Evolutionary conservation across 2,329 filamentous ascomycete species (phyloP).

Genomic region (Clonostachys rhizophaga): DNA sequence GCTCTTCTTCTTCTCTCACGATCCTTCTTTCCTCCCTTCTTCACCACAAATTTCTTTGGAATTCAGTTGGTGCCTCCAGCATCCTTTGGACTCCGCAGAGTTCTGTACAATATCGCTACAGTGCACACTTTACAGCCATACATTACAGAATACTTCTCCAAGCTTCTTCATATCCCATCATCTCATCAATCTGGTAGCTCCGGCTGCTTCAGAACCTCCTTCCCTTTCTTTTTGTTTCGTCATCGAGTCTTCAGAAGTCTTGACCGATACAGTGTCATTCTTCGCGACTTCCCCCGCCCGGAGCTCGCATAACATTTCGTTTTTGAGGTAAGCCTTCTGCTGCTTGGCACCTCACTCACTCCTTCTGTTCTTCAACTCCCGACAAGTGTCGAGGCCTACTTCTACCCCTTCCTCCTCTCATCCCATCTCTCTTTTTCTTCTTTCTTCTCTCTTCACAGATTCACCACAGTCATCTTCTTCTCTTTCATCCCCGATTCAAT

Average conservation of each 20-base stretch:
- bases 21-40: not conserved
- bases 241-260: no score
- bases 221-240: no score
- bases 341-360: no score
- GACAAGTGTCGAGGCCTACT: not conserved
- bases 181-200: no score
- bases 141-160: not conserved
- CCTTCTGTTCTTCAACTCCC: no score
- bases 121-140: no score
- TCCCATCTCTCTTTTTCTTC: slow-evolving; percentile 8
- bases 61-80: not conserved
- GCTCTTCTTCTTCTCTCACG: slow-evolving; percentile 1
- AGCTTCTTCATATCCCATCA: slow-evolving; percentile 1
- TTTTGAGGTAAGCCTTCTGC: no score
- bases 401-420: slow-evolving; percentile 3
- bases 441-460: slow-evolving; percentile 33
- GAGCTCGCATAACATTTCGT: no score
- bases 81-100: not conserved
- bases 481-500: slow-evolving; percentile 20
- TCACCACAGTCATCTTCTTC: slow-evolving; percentile 28
- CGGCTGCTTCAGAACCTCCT: no score
- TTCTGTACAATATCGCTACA: no score
- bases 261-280: no score
- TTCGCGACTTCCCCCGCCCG: no score
- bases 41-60: not conserved